These are phyloP conservation scores for Vicia villosa DNA, from an alignment of 306 rosid genomes.

Conservation along the genomic window DNA sequence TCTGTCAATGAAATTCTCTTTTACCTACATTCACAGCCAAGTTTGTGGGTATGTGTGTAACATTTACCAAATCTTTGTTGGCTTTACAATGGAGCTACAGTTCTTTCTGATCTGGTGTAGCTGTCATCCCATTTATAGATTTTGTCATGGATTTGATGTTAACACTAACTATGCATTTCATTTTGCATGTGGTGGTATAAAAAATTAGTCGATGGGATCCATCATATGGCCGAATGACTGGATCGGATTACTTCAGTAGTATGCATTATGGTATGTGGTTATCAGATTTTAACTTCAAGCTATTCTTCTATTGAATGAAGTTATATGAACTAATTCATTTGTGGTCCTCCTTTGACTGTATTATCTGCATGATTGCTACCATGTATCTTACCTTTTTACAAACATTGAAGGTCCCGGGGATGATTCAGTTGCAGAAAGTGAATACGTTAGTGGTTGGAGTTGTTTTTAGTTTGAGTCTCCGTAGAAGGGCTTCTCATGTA, in stretches of 20 bases:
- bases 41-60: constrained; percentile 8
- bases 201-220: constrained; percentile 86
- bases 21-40: not conserved
- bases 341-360: constrained; percentile 11
- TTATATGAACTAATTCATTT: constrained; percentile 4
- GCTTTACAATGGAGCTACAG: constrained; percentile 18
- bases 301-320: constrained; percentile 31
- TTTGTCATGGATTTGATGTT: constrained; percentile 33
- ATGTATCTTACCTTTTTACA: constrained; percentile 37
- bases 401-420: constrained; percentile 60
- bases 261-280: constrained; percentile 70
- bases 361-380: constrained; percentile 18
- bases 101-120: constrained; percentile 22
- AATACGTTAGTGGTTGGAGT: constrained; percentile 55
- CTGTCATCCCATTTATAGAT: constrained; percentile 25
- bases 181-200: constrained; percentile 41
- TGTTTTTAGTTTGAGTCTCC: no score
- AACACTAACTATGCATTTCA: constrained; percentile 35
- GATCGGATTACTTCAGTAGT: constrained; percentile 79
- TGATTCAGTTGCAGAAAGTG: constrained; percentile 80
- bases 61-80: constrained; percentile 14
- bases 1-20: not conserved
- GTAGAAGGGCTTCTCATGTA: no score
- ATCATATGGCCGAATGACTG: constrained; percentile 77
- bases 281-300: constrained; percentile 30